These are phyloP conservation scores for Cetraspora pellucida DNA, from an alignment of 192 early-diverging fungal genomes.

Conservation along the genomic window DNA sequence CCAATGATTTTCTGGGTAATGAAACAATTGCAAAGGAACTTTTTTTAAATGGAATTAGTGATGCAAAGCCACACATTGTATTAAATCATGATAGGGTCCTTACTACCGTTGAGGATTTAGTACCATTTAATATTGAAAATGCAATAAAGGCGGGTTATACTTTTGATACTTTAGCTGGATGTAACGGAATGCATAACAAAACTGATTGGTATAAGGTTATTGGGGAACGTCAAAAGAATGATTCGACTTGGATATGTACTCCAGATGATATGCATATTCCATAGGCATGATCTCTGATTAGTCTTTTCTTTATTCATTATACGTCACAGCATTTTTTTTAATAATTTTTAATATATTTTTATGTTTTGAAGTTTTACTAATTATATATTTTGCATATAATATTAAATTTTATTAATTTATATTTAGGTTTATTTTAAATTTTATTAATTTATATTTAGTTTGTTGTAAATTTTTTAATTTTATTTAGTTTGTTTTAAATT, in stretches of 20 bases:
- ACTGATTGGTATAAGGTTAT: slow-evolving; percentile 18
- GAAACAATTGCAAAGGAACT: neutral
- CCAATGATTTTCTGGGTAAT: neutral
- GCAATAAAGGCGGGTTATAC: neutral
- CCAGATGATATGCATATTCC: neutral
- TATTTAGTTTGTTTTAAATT: too few relatives aligned
- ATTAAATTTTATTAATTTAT: too few relatives aligned
- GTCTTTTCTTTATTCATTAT: too few relatives aligned
- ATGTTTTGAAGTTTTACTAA: too few relatives aligned
- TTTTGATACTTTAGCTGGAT: slow-evolving; percentile 2
- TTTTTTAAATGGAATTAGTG: neutral
- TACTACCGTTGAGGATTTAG: neutral
- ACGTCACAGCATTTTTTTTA: too few relatives aligned
- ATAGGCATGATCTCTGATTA: too few relatives aligned
- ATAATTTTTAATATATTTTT: too few relatives aligned
- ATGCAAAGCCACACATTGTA: neutral
- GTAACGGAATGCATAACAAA: neutral
- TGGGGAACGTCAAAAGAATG: neutral
- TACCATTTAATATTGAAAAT: neutral
- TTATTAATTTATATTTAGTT: too few relatives aligned
- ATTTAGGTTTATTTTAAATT: too few relatives aligned
- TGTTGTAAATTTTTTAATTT: too few relatives aligned
- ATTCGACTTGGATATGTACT: slow-evolving; percentile 9
- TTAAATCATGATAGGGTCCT: neutral
- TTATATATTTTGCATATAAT: too few relatives aligned